These are phyloP conservation scores for Dictyostelium citrinum DNA, from an alignment of 78 protist species.

Conservation along the genomic window DNA sequence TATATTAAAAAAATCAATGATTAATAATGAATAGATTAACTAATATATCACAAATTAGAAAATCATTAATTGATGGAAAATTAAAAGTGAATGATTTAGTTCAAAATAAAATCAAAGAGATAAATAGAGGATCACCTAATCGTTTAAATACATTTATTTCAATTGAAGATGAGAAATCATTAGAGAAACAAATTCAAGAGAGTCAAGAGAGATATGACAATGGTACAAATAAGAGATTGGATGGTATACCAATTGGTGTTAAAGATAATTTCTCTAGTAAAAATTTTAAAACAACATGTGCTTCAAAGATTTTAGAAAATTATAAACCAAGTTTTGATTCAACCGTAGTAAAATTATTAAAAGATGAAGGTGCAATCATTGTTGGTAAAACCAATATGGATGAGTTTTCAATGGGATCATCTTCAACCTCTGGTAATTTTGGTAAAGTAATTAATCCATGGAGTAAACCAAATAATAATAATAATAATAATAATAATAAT, in stretches of 20 bases:
- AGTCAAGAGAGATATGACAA: background rate
- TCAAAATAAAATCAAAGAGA: background rate
- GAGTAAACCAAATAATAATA: background rate
- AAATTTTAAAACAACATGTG: constrained; percentile 76
- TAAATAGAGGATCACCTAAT: background rate
- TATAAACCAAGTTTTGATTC: constrained; percentile 85
- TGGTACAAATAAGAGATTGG: constrained; percentile 6
- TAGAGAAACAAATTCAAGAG: background rate
- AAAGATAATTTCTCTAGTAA: constrained; percentile 88
- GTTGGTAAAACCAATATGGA: constrained; percentile 94
- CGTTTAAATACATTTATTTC: background rate
- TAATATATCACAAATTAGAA: background rate
- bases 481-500: background rate
- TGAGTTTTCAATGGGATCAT: constrained; percentile 92
- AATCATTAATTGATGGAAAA: background rate
- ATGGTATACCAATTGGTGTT: constrained; percentile 87
- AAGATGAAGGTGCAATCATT: constrained; percentile 86
- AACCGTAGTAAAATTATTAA: constrained; percentile 68
- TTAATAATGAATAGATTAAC: background rate
- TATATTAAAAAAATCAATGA: background rate
- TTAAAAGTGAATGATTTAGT: constrained; percentile 1
- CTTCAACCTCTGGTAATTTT: background rate
- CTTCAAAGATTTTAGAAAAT: constrained; percentile 71
- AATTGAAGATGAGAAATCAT: too few species aligned
- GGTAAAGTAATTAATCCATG: constrained; percentile 56